Base-by-base conservation (phyloP, 495 filamentous ascomycete species). In the Cercophora scortea region DNA sequence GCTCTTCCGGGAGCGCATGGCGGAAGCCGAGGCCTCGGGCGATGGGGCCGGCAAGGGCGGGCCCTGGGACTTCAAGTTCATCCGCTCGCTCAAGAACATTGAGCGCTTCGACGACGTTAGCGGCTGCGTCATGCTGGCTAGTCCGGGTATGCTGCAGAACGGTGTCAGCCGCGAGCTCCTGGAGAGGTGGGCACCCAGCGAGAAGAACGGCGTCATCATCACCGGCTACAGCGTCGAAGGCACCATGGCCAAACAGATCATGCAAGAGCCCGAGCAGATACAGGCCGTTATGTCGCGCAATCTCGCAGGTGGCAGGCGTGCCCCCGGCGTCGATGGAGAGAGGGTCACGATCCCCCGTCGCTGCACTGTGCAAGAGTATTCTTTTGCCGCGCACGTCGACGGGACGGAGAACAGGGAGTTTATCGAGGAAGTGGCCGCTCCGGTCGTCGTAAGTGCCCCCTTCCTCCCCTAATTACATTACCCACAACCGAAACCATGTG, bases 201-300 rank as follows among this genome's bases (percentile, higher is more conserved):
- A 91, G 45, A 87, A 89, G 63, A 98, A 98, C 67, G 93, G 94
- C 10, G 86, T 98, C 19, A 86, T 98, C 53, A 92, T 98, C 72
- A 98, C 93, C 5, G 93, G 93, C 61, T 98, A 98, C 69, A 93
- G 87, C 50, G 93, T 98, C 19, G 93, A 98, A 69, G 93, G 94
- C 10, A 98, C 93, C 3, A 97, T 98, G 94, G 93, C 90, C 35
- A 95, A 95, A 69, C 79, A 89, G 58, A 81, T 98, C 44, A 83
- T 96, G 67, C 87, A 90, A 53, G 93, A 96, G 64, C 93, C 93
- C 0, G 90, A 95, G 38, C 81, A 85, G 59, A 97, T 98, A 50
- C 88, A 87, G 40, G 92, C 92, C 0, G 83, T 96, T 57, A 96
- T 95, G 89, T 88, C 85, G 16, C 75, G 83, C 49, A 77, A 78